Base-by-base conservation (phyloP, 2,329 filamentous ascomycete genomes). In the Parasarocladium wereldwijsianum region DNA sequence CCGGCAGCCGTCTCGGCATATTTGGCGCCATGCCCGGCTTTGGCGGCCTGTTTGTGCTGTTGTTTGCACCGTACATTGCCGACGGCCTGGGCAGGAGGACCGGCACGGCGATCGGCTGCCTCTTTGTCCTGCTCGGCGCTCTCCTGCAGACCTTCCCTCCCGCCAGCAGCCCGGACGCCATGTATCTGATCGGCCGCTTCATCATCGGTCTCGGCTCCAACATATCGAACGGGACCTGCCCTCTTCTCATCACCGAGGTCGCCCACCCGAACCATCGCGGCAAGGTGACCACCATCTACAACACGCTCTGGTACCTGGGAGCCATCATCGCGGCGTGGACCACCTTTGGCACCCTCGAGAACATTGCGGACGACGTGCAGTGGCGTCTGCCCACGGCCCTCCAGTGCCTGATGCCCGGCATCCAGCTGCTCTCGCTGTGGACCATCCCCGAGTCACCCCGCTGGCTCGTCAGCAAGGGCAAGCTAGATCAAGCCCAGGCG, bases 391-490 rank as follows among this genome's bases (percentile, higher is more conserved):
- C 27, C 12, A 10, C 23, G 9, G 20, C 27, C 8, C 11, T 34
- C 15, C 32, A 34, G 27, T 26, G 24, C 12, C 15, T 21, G 8
- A 20, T 33, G 16, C 12, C 17, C 16, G 9, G 19, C n/a, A 8
- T 31, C 13, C 27, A 31, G 11, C 13, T 31, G n/a, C 16, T 33
- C n/a, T 6, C 16, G 17, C 14, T 29, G 10, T 23, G 31, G 31
- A 41, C 42, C 13, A 36, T 41, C 3, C 60, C 59, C 4, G 60
- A 66, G 40, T 58, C 51, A 3, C 62, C 62, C 5, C 53, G 60
- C 8, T 65, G 60, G 60, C 51, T 66, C 12, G 17, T 27, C 19
- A 24, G 17, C 15, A 28, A 32, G 15, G 29, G 28, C 15, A 28
- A 22, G 7, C 7, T 14, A 8, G 32, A 36, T 9, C 28, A 36